Evolutionary conservation across 1,284 basidiomycete species (phyloP), one percentile per base, ranked within the genome.

Genomic region (Cutaneotrichosporon sp.): DNA sequence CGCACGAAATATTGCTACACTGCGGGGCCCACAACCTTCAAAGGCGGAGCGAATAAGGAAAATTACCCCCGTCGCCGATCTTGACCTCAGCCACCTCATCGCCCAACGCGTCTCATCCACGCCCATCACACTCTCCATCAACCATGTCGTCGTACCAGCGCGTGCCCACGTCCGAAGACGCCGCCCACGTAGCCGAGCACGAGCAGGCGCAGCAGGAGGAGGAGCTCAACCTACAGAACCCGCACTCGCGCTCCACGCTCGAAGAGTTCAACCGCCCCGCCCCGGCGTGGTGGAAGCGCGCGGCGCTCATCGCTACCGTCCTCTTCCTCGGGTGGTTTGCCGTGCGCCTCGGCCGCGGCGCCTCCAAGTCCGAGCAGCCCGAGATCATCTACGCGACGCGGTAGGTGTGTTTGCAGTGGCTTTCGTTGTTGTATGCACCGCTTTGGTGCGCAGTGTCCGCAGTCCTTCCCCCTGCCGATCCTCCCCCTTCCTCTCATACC

Each of bases 361-460:
- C 33, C 16, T 36, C 33, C 33, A 49, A 36, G 50, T 18, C 38
- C 16, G n/a, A 62, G n/a, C n/a, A n/a, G 60, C 72, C 76, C n/a
- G 43, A 78, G 60, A 60, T 79, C 27, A 78, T 80, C 51, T 80
- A 79, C 64, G 79, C 79, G 29, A 71, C 60, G 50, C 70, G 79
- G 79, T 80, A 64, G 64, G 75, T 65, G 49, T 29, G 53, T 54
- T 33, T 54, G 25, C 4, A 27, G 18, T 50, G 18, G 8, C 6
- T 46, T 36, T 18, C 24, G 24, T 45, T 10, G 25, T 20, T 31
- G 10, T 7, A n/a, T 4, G 43, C 8, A 22, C n/a, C 14, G 36
- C 14, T 13, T 46, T 6, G 20, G n/a, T 46, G n/a, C n/a, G n/a
- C n/a, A n/a, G n/a, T n/a, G n/a, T n/a, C n/a, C n/a, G n/a, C n/a